Base-by-base conservation (phyloP, 768 basidiomycete species). In the Leucosporidium yakuticum region DNA sequence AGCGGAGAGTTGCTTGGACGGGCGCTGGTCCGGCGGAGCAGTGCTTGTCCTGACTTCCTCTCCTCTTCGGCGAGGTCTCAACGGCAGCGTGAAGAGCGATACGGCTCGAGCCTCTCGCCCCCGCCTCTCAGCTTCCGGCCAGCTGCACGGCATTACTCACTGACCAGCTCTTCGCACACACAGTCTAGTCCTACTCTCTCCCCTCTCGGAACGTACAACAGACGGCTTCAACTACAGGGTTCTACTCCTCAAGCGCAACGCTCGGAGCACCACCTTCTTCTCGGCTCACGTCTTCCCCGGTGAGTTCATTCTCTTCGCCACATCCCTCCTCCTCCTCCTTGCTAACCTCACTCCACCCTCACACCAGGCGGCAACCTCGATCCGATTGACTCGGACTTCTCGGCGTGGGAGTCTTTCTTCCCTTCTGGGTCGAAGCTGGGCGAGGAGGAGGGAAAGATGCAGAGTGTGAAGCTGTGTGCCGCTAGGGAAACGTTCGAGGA, bases 401-500 rank as follows among this genome's bases (percentile, higher is more conserved):
- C 47, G 15, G 58, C 50, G 1, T 63, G 57, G 63, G 2, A 53
- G 0, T 6, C 29, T 27, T 21, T 60, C n/a, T 65, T 65, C 32
- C 67, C 70, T 0, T 34, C 66, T 1, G 6, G 27, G 25, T 4
- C 4, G 8, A 4, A n/a, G 8, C 39, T 57, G 54, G 31, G 34
- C 34, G 23, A 29, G 27, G 27, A 60, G 21, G 63, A 64, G 12
- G 29, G 23, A 20, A 51, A 58, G 48, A 31, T 68, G 31, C 61
- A 58, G 29, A 15, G 55, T 7, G 49, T 71, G 11, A 61, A 61
- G 49, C 39, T 69, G 1, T 69, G 67, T 17, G 74, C 74, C 15
- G 48, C 71, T 0, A 65, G 74, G 17, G 74, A 75, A 32, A 71
- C 69, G 3, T 71, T 73, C 27, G 74, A 75, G 54, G 74, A 75